Base-by-base conservation (phyloP, 2,329 filamentous ascomycete species). In the Paraconiothyrium brasiliense region DNA sequence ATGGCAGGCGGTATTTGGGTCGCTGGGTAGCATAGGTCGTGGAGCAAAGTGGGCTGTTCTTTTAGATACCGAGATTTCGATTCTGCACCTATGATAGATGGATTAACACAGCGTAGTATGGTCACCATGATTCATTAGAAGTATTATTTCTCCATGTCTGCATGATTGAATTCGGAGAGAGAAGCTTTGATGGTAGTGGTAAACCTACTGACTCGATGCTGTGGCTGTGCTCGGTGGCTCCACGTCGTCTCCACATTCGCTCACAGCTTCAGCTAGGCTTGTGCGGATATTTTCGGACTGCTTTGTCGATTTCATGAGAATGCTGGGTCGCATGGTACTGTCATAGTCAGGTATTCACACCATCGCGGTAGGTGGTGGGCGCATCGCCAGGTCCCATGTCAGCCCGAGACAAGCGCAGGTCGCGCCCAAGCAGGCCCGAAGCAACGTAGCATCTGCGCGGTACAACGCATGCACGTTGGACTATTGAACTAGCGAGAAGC, bases 21-120 rank as follows among this genome's bases (percentile, higher is more conserved):
- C 41, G 43, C 10, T 37, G 54, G 54, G 30, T 39, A 47, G 54
- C 54, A 56, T 56, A 27, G 54, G 41, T 7, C 8, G 54, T 35
- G 54, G 54, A 56, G 54, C 54, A 56, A 37, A 30, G 54, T 56
- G 41, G 51, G 32, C 30, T 47, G 22, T 37, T 56, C 24, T 35
- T 56, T 47, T 47, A 56, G 43, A 56, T 56, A 56, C 54, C 54
- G 54, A 56, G 30, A 56, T 37, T 56, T 37, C 54, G 22, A 34
- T 56, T 47, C 54, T 46, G 27, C 24, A 9, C 22, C 41, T 37
- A 20, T n/a, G n/a, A 55, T 55, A 47, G 41, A 56, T 47, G 54
- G 43, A 48, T 44, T 30, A 46, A 13, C 43, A 46, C 20, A 46
- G 43, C n/a, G 43, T 24, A 24, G 43, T 24, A 13, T 22, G 9